Conservation (phyloP, 2,329 filamentous ascomycete genomes). For the Fusarium sp. region DNA sequence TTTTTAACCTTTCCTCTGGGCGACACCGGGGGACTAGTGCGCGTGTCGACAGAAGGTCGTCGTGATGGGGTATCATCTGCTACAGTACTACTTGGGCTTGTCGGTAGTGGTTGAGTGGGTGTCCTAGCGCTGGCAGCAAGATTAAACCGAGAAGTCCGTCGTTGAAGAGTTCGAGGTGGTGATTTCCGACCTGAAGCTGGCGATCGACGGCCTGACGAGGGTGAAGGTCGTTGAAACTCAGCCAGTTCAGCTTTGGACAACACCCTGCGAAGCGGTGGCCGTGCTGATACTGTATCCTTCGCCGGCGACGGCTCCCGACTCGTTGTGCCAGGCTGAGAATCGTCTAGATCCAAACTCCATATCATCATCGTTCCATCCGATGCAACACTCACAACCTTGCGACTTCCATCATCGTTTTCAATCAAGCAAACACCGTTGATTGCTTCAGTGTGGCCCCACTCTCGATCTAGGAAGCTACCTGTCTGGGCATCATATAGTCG, state of each 20-base stretch:
- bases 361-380: conserved; percentile 88
- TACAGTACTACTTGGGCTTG: conserved; percentile 57
- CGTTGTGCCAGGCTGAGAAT: conserved; percentile 56
- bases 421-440: conserved; percentile 87
- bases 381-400: conserved; percentile 78
- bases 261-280: conserved; percentile 84
- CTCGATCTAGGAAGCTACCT: conserved; percentile 83
- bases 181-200: conserved; percentile 64
- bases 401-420: conserved; percentile 67
- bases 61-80: conserved; percentile 63
- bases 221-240: conserved; percentile 74
- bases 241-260: conserved; percentile 89
- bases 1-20: conserved; percentile 62
- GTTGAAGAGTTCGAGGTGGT: conserved; percentile 66
- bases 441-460: conserved; percentile 95
- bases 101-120: conserved; percentile 56
- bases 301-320: conserved; percentile 68
- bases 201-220: conserved; percentile 64
- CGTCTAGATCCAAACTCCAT: conserved; percentile 71
- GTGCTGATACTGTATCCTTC: conserved; percentile 66
- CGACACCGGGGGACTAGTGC: conserved; percentile 64
- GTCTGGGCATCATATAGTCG: conserved; percentile 85
- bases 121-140: conserved; percentile 56
- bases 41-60: conserved; percentile 60
- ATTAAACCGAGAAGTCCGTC: conserved; percentile 67